phyloP scores from a whole-genome alignment of 192 early-diverging fungal species.

The Coemansia sp. region DNA sequence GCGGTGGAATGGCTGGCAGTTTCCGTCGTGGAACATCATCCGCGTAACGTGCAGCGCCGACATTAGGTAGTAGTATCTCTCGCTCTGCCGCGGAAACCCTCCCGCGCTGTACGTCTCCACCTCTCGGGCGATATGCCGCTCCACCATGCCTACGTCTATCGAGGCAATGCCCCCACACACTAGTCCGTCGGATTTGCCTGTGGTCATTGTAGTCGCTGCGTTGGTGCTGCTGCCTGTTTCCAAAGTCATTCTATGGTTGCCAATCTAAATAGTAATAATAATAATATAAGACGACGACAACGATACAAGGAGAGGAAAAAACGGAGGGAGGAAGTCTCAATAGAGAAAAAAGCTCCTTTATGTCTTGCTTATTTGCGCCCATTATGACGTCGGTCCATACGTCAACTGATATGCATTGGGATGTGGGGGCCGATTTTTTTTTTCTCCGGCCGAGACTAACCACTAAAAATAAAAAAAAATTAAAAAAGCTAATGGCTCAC shows the following conservation, averaged over 20 bases:
- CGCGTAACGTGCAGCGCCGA: slow-evolving; percentile 54
- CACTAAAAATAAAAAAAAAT: not conserved
- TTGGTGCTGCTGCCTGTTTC: slow-evolving; percentile 5
- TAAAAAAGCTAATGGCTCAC: not conserved
- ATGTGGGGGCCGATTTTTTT: too few relatives aligned
- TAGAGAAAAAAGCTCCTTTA: too few relatives aligned
- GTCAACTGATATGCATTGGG: too few relatives aligned
- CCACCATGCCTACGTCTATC: slow-evolving; percentile 43
- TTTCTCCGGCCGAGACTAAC: too few relatives aligned
- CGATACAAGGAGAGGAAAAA: too few relatives aligned
- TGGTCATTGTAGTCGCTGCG: not conserved
- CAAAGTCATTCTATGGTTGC: slow-evolving; percentile 7
- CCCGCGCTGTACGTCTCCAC: slow-evolving; percentile 50
- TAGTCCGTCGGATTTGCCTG: not conserved
- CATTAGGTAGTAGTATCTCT: slow-evolving; percentile 57
- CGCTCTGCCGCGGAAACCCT: slow-evolving; percentile 52
- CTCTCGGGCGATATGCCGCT: slow-evolving; percentile 44
- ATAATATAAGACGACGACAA: too few relatives aligned
- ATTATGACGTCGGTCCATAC: too few relatives aligned
- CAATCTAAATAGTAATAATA: not conserved
- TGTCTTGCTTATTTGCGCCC: too few relatives aligned
- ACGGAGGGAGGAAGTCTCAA: too few relatives aligned
- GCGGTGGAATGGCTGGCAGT: slow-evolving; percentile 54
- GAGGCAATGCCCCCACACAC: slow-evolving; percentile 51
- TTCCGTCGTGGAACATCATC: slow-evolving; percentile 55